Conservation (phyloP, 805 yeast species). For the Yamadazyma akitaensis region DNA sequence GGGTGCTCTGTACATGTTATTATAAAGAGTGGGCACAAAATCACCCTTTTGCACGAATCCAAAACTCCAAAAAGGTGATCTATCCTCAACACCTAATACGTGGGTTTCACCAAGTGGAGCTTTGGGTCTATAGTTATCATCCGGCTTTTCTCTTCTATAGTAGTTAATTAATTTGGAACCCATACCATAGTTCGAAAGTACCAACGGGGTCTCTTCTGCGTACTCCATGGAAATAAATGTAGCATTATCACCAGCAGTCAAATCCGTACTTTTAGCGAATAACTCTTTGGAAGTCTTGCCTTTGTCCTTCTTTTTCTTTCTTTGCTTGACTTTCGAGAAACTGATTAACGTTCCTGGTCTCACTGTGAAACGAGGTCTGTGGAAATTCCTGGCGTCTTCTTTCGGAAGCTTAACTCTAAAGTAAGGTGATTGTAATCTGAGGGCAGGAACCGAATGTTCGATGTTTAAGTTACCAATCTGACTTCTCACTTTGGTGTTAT, state of each 20-base stretch:
- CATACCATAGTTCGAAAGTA: constrained; percentile 90
- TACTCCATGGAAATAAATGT: constrained; percentile 79
- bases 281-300: constrained; percentile 78
- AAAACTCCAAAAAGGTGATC: constrained; percentile 97
- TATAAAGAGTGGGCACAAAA: constrained; percentile 89
- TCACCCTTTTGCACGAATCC: constrained; percentile 95
- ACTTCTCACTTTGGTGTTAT: constrained; percentile 87
- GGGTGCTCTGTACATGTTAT: constrained; percentile 90
- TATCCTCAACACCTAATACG: constrained; percentile 92
- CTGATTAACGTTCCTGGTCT: constrained; percentile 75
- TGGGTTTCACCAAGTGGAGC: constrained; percentile 90
- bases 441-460: constrained; percentile 89
- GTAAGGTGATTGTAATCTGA: constrained; percentile 83
- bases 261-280: constrained; percentile 65
- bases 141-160: constrained; percentile 77
- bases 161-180: constrained; percentile 90
- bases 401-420: constrained; percentile 75
- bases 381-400: constrained; percentile 71
- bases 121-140: constrained; percentile 84
- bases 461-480: constrained; percentile 87
- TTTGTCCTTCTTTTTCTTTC: constrained; percentile 87
- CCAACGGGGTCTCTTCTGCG: constrained; percentile 82
- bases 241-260: constrained; percentile 82
- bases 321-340: constrained; percentile 67
- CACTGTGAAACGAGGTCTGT: constrained; percentile 70